Evolutionary conservation across 352 stramenopile genomes (phyloP), one percentile per base, ranked within the genome.

Genomic region (Phytopythium cucurbitacearum): DNA sequence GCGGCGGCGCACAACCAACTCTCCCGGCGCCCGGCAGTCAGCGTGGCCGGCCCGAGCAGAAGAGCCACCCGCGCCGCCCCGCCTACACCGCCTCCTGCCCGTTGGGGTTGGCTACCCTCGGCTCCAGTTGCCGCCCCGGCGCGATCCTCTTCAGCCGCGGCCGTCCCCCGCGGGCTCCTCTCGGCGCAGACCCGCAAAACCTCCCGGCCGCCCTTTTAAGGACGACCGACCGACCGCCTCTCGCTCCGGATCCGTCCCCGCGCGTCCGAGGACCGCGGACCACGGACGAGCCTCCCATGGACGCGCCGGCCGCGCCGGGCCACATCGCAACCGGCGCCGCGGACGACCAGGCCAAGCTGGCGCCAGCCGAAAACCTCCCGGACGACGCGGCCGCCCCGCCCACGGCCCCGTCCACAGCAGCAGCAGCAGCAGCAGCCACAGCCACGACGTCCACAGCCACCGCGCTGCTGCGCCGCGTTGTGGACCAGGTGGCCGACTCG

Each of bases 391-490:
- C 36, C 48, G 45, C 48, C 36, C 35, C 45, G 36, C 36, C 50
- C 28, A 21, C 38, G 15, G 21, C 39, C 38, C 33, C 33, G 41
- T 39, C 33, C 47, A 61, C 15, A 42, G 6, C 12, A 10, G 51
- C 41, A 15, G 13, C 35, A n/a, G 33, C n/a, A 43, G 38, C 47
- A 61, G 12, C 12, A 11, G 51, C 42, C 33, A 9, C 35, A n/a
- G 33, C n/a, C 2, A 38, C 40, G 28, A 7, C 37, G 3, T 9
- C 52, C 10, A 33, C 61, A 13, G 41, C 57, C 7, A 41, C 57
- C 40, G 61, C 54, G 39, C 63, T 68, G 40, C 32, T 69, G 45
- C 38, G 63, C 39, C 61, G 63, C 48, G 52, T 69, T 4, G 57
- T 50, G 8, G 33, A 69, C 35, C 33, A 69, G 32, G 59, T 69